Evolutionary conservation across 2,329 filamentous ascomycete genomes (phyloP).

Genomic region (Teratosphaeria nubilosa): DNA sequence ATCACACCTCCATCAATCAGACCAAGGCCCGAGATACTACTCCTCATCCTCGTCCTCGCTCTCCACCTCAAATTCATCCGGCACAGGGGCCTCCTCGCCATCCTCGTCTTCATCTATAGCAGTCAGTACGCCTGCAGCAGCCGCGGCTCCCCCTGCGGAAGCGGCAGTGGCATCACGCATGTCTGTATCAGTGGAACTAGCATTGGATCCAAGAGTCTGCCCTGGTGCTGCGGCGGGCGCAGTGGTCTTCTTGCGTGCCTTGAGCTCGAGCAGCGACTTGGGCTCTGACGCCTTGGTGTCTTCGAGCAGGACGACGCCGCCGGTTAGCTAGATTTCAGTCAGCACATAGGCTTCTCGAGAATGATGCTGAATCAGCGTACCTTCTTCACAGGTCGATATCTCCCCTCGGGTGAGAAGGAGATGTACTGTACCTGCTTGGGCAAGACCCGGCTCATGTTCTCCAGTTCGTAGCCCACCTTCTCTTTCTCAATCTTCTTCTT

Average conservation of each 20-base stretch:
- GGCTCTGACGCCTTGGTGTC: constrained; percentile 71
- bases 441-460: constrained; percentile 93
- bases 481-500: constrained; percentile 95
- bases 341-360: neutral
- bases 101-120: constrained; percentile 79
- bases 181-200: constrained; percentile 22
- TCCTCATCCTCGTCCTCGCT: constrained; percentile 46
- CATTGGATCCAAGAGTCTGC: constrained; percentile 4
- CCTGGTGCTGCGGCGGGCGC: constrained; percentile 27
- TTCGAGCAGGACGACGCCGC: constrained; percentile 81
- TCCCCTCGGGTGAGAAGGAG: constrained; percentile 68
- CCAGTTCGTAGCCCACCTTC: constrained; percentile 89
- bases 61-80: constrained; percentile 69
- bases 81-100: constrained; percentile 60
- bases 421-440: constrained; percentile 92
- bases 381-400: constrained; percentile 90
- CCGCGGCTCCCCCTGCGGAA: constrained; percentile 20
- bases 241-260: constrained; percentile 65
- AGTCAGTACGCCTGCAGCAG: constrained; percentile 65
- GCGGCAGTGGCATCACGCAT: constrained; percentile 13
- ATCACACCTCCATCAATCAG: neutral
- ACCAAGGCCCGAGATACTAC: neutral
- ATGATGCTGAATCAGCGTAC: constrained; percentile 37
- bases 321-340: constrained; percentile 57
- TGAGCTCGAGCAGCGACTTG: constrained; percentile 79